Percentiles rank a stretch among this genome's conserved stretches.
Evolutionary conservation across 2,329 filamentous ascomycete genomes (phyloP).

Genomic region (Aschersonia sp.): DNA sequence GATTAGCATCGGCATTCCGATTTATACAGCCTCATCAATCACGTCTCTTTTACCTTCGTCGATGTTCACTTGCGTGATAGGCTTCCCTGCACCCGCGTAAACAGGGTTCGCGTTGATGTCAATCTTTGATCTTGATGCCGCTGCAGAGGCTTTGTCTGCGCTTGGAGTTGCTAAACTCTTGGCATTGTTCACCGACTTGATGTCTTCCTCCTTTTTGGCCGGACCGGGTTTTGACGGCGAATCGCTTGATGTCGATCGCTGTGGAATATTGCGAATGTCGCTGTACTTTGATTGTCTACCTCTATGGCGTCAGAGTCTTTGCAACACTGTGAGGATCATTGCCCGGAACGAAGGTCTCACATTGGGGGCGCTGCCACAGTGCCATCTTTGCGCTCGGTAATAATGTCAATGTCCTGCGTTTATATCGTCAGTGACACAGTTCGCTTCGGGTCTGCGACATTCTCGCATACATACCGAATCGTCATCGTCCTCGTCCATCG

Average conservation of each 20-base stretch:
- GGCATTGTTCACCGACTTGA: conserved; percentile 13
- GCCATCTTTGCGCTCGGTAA: conserved; percentile 52
- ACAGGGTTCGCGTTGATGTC: conserved; percentile 73
- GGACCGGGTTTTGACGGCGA: conserved; percentile 28
- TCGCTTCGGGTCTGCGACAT: neutral
- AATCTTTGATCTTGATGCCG: conserved; percentile 67
- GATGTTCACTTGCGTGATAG: conserved; percentile 62
- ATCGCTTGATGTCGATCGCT: conserved; percentile 40
- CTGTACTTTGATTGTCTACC: conserved; percentile 45
- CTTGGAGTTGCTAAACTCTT: conserved; percentile 23
- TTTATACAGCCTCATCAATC: too few species aligned
- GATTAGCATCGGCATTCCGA: conserved; percentile 3
- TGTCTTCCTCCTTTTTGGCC: conserved; percentile 29
- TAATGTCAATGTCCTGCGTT: conserved; percentile 49
- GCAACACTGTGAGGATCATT: neutral
- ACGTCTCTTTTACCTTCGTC: conserved; percentile 37
- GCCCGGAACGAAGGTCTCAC: conserved; percentile 21
- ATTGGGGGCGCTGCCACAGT: conserved; percentile 42
- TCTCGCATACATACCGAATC: conserved; percentile 18
- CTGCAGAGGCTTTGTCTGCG: conserved; percentile 40
- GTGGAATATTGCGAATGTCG: conserved; percentile 50
- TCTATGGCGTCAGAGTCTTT: neutral
- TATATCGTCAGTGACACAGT: neutral
- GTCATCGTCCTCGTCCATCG: conserved; percentile 45
- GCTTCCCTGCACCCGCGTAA: conserved; percentile 67